phyloP scores from a whole-genome alignment of 768 basidiomycete genomes.

The Phaffia australis region DNA sequence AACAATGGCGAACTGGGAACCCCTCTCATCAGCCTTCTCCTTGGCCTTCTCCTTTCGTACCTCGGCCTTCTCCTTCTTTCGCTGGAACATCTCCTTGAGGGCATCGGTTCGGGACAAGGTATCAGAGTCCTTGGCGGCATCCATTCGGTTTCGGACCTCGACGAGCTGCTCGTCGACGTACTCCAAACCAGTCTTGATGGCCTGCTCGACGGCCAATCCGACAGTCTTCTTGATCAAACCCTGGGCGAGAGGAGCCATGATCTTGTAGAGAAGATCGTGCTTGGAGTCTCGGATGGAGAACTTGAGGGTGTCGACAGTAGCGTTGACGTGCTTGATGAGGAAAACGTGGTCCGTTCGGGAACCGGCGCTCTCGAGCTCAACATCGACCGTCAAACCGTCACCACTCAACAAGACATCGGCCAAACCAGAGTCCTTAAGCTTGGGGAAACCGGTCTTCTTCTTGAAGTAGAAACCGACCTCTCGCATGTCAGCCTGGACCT shows the following conservation, averaged over 20 bases:
- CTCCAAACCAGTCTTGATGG: conserved; percentile 68
- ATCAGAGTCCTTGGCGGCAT: conserved; percentile 48
- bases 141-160: conserved; percentile 49
- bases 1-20: conserved; percentile 25
- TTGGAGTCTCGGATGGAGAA: conserved; percentile 85
- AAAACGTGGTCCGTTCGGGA: conserved; percentile 37
- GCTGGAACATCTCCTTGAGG: conserved; percentile 55
- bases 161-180: conserved; percentile 83
- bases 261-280: conserved; percentile 51
- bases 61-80: conserved; percentile 43
- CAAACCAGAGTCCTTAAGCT: conserved; percentile 66
- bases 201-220: conserved; percentile 52
- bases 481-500: conserved; percentile 82
- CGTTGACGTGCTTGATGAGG: conserved; percentile 41
- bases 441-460: conserved; percentile 62
- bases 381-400: conserved; percentile 57
- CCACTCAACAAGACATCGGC: conserved; percentile 81
- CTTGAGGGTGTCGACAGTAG: conserved; percentile 68
- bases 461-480: conserved; percentile 86
- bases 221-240: conserved; percentile 67
- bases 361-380: conserved; percentile 39
- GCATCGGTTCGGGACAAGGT: conserved; percentile 45
- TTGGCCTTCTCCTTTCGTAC: conserved; percentile 41
- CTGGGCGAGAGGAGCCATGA: conserved; percentile 21
- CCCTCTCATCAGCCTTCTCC: conserved; percentile 30